phyloP scores from a whole-genome alignment of 495 filamentous ascomycete species.

The Penicillium canariense region DNA sequence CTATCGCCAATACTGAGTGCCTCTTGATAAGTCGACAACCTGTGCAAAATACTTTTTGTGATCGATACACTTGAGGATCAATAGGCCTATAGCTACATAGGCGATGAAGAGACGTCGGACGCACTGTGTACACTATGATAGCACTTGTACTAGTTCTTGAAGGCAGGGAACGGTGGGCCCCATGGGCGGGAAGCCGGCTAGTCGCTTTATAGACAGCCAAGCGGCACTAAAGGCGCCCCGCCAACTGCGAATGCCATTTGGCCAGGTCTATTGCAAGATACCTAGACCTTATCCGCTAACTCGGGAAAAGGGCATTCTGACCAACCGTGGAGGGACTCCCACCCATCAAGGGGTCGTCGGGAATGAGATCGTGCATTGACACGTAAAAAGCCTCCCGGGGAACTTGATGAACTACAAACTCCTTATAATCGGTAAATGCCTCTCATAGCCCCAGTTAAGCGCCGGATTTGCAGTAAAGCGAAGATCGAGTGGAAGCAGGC shows the following conservation, averaged over 20 bases:
- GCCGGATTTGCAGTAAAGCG: conserved; percentile 1
- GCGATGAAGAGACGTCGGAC: not conserved
- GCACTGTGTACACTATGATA: not conserved
- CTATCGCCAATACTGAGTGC: too few relatives aligned
- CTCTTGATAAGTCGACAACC: too few relatives aligned
- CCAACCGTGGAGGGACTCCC: not conserved
- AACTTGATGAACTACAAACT: not conserved
- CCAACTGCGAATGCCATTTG: not conserved
- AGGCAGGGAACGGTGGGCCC: not conserved
- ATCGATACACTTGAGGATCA: not conserved
- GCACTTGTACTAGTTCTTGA: not conserved
- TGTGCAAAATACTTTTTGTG: too few relatives aligned
- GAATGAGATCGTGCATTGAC: not conserved
- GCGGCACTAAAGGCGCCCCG: not conserved
- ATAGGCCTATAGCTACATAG: not conserved
- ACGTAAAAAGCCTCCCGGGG: conserved; percentile 4
- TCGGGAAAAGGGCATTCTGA: not conserved
- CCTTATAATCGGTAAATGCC: conserved; percentile 7
- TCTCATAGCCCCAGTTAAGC: conserved; percentile 1
- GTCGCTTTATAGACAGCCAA: not conserved
- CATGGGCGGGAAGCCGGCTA: not conserved
- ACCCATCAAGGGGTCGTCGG: not conserved
- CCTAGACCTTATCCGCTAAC: not conserved
- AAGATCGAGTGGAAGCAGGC: conserved; percentile 7
- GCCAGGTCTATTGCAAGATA: not conserved